A percentile compares a stretch with the other conserved stretches of the same genome.
Evolutionary conservation across 2,329 filamentous ascomycete genomes (phyloP).

Genomic region (Mycosphaerella sp.): DNA sequence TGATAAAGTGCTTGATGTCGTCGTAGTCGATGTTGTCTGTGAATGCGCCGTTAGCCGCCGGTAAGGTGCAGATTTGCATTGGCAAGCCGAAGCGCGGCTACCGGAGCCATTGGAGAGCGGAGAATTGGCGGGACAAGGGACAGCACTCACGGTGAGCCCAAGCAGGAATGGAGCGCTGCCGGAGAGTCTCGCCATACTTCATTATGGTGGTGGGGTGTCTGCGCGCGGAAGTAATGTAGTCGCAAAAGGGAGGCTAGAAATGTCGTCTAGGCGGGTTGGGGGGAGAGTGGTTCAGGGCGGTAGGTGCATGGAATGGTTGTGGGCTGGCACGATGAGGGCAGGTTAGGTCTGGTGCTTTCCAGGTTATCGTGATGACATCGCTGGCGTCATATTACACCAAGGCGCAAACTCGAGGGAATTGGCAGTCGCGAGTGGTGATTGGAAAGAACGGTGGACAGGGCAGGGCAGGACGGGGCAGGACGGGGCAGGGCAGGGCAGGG

Average conservation of each 20-base stretch:
- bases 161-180: constrained; percentile 70
- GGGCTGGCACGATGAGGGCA: too few relatives aligned
- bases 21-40: constrained; percentile 85
- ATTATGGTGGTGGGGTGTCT: constrained; percentile 38
- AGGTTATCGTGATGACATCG: constrained; percentile 8
- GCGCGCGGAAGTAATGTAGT: neutral
- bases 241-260: neutral
- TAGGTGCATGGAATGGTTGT: too few relatives aligned
- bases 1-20: constrained; percentile 77
- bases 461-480: too few relatives aligned
- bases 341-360: too few relatives aligned
- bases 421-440: too few relatives aligned
- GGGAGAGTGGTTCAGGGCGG: neutral
- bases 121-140: neutral
- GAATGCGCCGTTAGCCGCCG: constrained; percentile 9
- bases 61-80: constrained; percentile 1
- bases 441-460: too few relatives aligned
- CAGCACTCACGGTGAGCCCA: constrained; percentile 63
- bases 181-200: constrained; percentile 72
- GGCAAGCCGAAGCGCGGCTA: constrained; percentile 10
- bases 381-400: constrained; percentile 1
- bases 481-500: too few relatives aligned
- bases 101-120: neutral
- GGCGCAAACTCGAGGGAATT: too few relatives aligned
- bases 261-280: neutral